phyloP scores from a whole-genome alignment of 2,329 filamentous ascomycete species.

The Cordyceps pruinosa region DNA sequence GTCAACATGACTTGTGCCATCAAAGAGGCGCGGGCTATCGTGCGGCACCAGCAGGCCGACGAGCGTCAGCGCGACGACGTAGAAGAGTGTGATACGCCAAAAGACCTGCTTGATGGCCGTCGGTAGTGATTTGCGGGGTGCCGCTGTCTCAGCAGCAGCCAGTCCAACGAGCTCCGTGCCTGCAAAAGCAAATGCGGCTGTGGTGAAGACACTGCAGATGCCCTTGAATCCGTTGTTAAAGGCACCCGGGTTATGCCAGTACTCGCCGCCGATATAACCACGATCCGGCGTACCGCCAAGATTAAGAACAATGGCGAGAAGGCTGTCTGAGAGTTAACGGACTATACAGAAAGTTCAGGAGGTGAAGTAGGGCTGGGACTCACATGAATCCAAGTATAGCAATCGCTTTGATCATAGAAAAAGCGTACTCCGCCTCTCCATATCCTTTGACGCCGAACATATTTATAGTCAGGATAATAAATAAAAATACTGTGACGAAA shows the following conservation, averaged over 20 bases:
- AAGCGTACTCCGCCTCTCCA: conserved; percentile 83
- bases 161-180: conserved; percentile 63
- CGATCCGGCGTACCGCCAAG: conserved; percentile 61
- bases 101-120: conserved; percentile 80
- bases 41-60: conserved; percentile 72
- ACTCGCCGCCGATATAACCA: conserved; percentile 65
- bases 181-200: conserved; percentile 61
- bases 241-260: conserved; percentile 70
- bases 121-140: conserved; percentile 66
- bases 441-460: conserved; percentile 83
- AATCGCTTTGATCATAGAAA: conserved; percentile 77
- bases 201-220: conserved; percentile 63
- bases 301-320: conserved; percentile 72
- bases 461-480: conserved; percentile 73
- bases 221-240: conserved; percentile 70
- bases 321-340: conserved; percentile 33
- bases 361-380: conserved; percentile 24
- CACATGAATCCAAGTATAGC: conserved; percentile 86
- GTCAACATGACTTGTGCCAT: conserved; percentile 28
- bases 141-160: conserved; percentile 61
- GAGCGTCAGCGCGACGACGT: conserved; percentile 67
- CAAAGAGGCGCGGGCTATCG: conserved; percentile 27
- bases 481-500: conserved; percentile 77
- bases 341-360: no score
- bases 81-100: conserved; percentile 80